These are phyloP conservation scores for Cichorium intybus DNA, from an alignment of 140 eudicot species.

Conservation along the genomic window DNA sequence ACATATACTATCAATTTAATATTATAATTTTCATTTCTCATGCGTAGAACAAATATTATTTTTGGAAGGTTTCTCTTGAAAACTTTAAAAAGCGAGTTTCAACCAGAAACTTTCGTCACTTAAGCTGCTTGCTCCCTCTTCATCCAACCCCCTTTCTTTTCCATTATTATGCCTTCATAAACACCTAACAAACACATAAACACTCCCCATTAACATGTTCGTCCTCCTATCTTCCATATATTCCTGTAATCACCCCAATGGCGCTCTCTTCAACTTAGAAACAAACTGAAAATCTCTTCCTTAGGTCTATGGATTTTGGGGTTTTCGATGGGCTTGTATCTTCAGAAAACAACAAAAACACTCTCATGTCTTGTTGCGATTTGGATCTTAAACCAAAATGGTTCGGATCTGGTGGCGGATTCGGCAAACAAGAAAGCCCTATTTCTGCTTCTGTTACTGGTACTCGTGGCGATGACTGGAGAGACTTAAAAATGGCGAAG, in stretches of 20 bases:
- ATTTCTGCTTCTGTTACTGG: constrained; percentile 10
- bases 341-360: constrained; percentile 5
- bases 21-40: background rate
- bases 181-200: background rate
- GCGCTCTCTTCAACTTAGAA: background rate
- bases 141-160: background rate
- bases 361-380: constrained; percentile 9
- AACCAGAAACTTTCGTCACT: background rate
- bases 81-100: background rate
- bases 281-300: background rate
- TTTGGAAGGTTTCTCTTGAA: background rate
- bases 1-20: too few relatives aligned
- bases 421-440: background rate
- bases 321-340: constrained; percentile 17
- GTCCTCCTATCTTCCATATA: background rate
- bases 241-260: background rate
- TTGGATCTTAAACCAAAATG: constrained; percentile 14
- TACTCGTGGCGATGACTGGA: constrained; percentile 2
- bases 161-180: background rate
- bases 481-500: constrained; percentile 20
- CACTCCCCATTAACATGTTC: background rate
- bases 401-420: constrained; percentile 11
- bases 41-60: background rate
- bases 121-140: background rate
- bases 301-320: constrained; percentile 25